phyloP scores from a whole-genome alignment of 345 rosid species.

The Physaria fendleri region DNA sequence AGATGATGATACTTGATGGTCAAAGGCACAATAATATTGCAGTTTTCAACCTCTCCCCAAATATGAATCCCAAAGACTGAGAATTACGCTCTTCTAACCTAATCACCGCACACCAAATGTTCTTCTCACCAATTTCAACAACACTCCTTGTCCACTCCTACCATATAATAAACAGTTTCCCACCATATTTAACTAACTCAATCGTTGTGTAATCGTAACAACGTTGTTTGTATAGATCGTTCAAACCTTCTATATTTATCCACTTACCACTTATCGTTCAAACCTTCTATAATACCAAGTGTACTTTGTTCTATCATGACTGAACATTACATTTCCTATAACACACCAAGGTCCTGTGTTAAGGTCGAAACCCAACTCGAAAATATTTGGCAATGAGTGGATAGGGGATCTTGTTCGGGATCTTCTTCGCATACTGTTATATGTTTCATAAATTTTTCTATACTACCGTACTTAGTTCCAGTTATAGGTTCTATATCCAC shows the following conservation, averaged over 20 bases:
- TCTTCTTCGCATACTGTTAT: too few relatives aligned
- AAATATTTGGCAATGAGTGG: too few relatives aligned
- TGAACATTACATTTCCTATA: neutral
- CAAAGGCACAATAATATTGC: neutral
- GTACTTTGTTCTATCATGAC: neutral
- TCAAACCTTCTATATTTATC: neutral
- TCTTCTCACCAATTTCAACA: neutral
- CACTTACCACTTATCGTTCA: neutral
- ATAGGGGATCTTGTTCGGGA: too few relatives aligned
- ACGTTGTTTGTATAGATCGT: neutral
- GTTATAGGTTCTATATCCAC: neutral
- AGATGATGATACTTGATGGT: neutral
- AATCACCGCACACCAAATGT: neutral
- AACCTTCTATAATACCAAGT: neutral
- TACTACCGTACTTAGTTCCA: too few relatives aligned
- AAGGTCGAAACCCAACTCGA: too few relatives aligned
- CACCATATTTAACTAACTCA: neutral
- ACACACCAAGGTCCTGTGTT: neutral
- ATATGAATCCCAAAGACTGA: neutral
- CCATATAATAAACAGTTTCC: neutral
- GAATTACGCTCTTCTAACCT: neutral
- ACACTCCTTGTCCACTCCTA: neutral
- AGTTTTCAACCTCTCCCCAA: neutral
- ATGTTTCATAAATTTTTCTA: too few relatives aligned
- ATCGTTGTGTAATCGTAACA: neutral